These are phyloP conservation scores for Trichosporon faecale DNA, from an alignment of 1,284 basidiomycete species.

Conservation along the genomic window DNA sequence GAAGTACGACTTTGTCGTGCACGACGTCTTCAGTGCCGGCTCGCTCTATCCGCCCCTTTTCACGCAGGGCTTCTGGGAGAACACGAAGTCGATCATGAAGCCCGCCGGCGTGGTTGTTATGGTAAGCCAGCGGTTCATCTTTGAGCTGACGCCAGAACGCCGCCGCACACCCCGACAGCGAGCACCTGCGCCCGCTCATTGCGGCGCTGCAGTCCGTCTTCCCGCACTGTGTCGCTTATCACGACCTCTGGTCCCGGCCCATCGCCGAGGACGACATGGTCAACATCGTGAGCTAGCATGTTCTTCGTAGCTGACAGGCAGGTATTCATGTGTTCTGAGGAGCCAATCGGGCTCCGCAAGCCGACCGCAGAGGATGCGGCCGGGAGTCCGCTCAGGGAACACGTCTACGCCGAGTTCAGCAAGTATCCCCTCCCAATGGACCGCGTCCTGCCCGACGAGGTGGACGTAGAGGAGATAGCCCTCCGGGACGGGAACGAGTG, in stretches of 20 bases:
- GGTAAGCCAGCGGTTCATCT: conserved; percentile 52
- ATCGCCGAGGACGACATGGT: conserved; percentile 60
- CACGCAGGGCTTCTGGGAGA: conserved; percentile 74
- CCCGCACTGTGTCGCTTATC: conserved; percentile 72
- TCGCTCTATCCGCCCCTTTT: conserved; percentile 76
- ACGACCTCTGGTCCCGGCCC: conserved; percentile 58
- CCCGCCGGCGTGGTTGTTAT: conserved; percentile 72
- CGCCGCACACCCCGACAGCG: conserved; percentile 65
- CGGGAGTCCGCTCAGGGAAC: conserved; percentile 36
- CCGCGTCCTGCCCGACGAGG: conserved; percentile 22
- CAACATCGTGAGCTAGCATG: conserved; percentile 73
- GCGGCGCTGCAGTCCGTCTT: conserved; percentile 67
- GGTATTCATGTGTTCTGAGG: conserved; percentile 19
- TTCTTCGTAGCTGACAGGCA: conserved; percentile 17
- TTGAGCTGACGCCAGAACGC: conserved; percentile 58
- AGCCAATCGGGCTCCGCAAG: conserved; percentile 64
- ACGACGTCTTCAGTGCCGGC: conserved; percentile 90
- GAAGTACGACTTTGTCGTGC: conserved; percentile 72
- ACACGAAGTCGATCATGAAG: conserved; percentile 64
- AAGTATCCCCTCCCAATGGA: conserved; percentile 35
- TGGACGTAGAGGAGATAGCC: neutral
- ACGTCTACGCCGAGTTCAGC: conserved; percentile 39
- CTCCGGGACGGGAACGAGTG: conserved; percentile 21
- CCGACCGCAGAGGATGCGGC: conserved; percentile 46
- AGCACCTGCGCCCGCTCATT: conserved; percentile 64